Evolutionary conservation across 202 grass and related monocot genomes (phyloP).

Genomic region (Bolboschoenoplectus hybrid): DNA sequence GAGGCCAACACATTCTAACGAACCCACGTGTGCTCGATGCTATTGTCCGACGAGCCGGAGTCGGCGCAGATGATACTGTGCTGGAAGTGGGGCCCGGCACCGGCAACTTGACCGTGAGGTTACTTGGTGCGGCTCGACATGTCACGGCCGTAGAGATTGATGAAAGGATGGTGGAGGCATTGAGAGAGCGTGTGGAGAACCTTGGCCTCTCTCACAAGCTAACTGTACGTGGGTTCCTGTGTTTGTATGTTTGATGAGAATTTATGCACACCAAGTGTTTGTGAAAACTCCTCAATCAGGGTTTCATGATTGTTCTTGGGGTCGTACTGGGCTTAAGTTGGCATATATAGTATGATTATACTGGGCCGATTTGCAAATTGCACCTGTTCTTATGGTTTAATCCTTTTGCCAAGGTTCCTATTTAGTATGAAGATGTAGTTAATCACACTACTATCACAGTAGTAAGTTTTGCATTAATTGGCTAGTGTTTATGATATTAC

Average conservation of each 20-base stretch:
- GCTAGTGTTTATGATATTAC: background rate
- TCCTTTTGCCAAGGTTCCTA: background rate
- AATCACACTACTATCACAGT: background rate
- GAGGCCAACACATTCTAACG: slow-evolving; percentile 67
- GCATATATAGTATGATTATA: background rate
- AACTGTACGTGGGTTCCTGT: slow-evolving; percentile 38
- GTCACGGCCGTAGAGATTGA: slow-evolving; percentile 67
- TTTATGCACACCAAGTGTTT: slow-evolving; percentile 22
- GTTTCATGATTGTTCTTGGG: background rate
- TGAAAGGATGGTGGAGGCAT: slow-evolving; percentile 56
- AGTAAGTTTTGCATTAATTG: background rate
- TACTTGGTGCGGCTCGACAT: slow-evolving; percentile 44
- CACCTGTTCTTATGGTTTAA: background rate
- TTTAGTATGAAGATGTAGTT: background rate
- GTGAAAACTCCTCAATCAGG: background rate
- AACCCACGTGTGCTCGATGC: slow-evolving; percentile 64
- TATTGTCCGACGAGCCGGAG: slow-evolving; percentile 46
- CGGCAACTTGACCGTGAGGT: slow-evolving; percentile 66
- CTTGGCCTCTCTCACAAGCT: slow-evolving; percentile 54
- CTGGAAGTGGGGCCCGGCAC: slow-evolving; percentile 76
- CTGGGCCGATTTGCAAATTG: background rate
- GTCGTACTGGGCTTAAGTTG: background rate
- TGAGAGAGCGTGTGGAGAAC: slow-evolving; percentile 36
- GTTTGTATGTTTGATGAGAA: background rate
- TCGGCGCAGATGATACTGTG: slow-evolving; percentile 55